Evolutionary conservation across 2,329 filamentous ascomycete species (phyloP).

Genomic region (Geosmithia morbida): DNA sequence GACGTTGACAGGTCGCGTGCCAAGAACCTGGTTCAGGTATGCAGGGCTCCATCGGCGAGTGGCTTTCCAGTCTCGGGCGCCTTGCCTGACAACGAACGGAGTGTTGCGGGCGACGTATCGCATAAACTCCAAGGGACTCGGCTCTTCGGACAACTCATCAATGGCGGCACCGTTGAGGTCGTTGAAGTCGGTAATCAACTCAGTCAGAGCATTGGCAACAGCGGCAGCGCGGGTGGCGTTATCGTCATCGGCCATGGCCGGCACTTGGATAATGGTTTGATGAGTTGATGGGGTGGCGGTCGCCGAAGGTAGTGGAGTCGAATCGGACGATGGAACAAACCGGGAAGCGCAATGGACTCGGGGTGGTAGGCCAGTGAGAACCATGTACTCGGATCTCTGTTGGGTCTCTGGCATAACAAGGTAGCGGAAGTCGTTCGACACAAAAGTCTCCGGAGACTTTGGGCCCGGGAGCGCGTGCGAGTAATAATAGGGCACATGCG

Average conservation of each 20-base stretch:
- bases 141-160: conserved; percentile 47
- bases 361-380: no score
- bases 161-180: conserved; percentile 52
- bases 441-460: neutral
- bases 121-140: conserved; percentile 68
- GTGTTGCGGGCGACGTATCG: conserved; percentile 59
- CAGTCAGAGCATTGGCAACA: conserved; percentile 7
- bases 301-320: neutral
- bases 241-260: neutral
- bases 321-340: neutral
- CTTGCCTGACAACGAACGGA: conserved; percentile 57
- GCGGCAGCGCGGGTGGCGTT: neutral
- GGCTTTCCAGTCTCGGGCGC: conserved; percentile 49
- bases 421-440: neutral
- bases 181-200: conserved; percentile 55
- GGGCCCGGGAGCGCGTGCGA: neutral
- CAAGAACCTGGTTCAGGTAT: conserved; percentile 42
- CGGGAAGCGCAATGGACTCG: neutral
- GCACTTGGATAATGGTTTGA: neutral
- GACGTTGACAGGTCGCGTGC: conserved; percentile 50
- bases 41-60: conserved; percentile 44
- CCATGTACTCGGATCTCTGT: no score
- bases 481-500: neutral
- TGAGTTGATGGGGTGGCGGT: neutral
- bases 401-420: no score